Percentiles rank a stretch among this genome's conserved stretches.
Conservation (phyloP, 106 monocot species). For the Alisma plantagoaquatica region DNA sequence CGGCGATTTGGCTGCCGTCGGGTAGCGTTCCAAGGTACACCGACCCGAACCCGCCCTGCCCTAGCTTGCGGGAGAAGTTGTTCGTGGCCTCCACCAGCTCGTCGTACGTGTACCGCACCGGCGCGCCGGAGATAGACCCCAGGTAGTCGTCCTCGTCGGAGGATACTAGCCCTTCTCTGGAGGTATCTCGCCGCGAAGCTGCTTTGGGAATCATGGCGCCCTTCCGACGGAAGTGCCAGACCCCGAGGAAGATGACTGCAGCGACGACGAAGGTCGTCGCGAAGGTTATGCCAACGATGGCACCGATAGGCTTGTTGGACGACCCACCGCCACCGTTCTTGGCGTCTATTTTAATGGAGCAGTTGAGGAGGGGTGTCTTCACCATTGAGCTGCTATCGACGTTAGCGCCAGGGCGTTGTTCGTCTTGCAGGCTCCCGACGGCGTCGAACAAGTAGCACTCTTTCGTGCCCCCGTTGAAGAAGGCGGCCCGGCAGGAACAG, state of each 20-base stretch:
- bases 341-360: conserved; percentile 41
- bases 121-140: conserved; percentile 47
- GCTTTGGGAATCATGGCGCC: conserved; percentile 8
- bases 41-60: conserved; percentile 74
- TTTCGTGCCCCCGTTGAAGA: conserved; percentile 29
- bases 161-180: conserved; percentile 12
- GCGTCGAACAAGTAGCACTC: conserved; percentile 53
- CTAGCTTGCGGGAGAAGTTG: conserved; percentile 52
- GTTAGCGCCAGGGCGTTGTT: no score
- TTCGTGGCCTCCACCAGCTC: conserved; percentile 61
- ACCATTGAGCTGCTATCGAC: no score
- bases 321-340: conserved; percentile 5
- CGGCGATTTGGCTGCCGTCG: conserved; percentile 36
- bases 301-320: conserved; percentile 1
- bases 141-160: conserved; percentile 59
- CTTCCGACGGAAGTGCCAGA: conserved; percentile 16
- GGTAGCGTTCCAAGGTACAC: conserved; percentile 60
- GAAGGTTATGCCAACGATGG: conserved; percentile 34
- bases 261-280: conserved; percentile 25
- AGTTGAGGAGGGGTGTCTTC: no score
- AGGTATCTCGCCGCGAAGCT: no score
- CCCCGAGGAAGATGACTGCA: conserved; percentile 21
- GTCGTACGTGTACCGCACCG: conserved; percentile 42
- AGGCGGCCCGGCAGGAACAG: conserved; percentile 63
- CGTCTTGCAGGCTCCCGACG: conserved; percentile 42